Evolutionary conservation across 495 filamentous ascomycete genomes (phyloP).

Genomic region (Physcia stellaris): DNA sequence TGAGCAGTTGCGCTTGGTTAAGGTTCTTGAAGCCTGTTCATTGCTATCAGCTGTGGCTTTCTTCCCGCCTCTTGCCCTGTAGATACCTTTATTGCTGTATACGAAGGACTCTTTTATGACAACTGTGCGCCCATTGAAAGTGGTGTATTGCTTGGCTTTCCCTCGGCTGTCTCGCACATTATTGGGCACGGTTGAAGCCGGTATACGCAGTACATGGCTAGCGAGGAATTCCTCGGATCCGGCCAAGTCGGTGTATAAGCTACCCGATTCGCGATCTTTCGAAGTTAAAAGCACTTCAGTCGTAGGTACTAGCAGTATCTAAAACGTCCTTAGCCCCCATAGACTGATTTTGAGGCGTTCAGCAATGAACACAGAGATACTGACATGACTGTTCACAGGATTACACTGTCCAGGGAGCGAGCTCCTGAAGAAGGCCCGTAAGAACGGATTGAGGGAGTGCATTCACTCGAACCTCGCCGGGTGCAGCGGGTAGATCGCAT

Average conservation of each 20-base stretch:
- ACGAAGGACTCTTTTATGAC: constrained; percentile 88
- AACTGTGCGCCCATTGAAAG: constrained; percentile 82
- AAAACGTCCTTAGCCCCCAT: no score
- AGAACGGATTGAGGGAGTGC: constrained; percentile 98
- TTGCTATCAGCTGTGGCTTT: constrained; percentile 3
- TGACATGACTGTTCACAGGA: constrained; percentile 78
- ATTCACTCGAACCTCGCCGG: constrained; percentile 43
- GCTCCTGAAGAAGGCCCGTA: constrained; percentile 97
- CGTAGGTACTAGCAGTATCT: constrained; percentile 86
- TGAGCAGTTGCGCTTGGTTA: constrained; percentile 77
- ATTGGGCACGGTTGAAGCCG: constrained; percentile 35
- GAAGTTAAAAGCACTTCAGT: constrained; percentile 81
- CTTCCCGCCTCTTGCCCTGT: not conserved
- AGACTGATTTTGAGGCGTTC: no score
- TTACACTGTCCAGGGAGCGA: constrained; percentile 84
- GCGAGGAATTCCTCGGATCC: constrained; percentile 86
- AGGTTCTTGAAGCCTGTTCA: constrained; percentile 74
- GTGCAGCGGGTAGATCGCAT: no score
- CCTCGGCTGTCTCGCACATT: constrained; percentile 74
- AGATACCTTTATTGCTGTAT: constrained; percentile 87
- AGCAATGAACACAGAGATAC: constrained; percentile 13
- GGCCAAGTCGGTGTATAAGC: constrained; percentile 66
- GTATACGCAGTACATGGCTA: constrained; percentile 89
- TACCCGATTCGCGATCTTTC: constrained; percentile 76
- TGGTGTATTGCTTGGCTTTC: constrained; percentile 87